Evolutionary conservation across 2,329 filamentous ascomycete genomes (phyloP), one percentile per base, ranked within the genome.

Genomic region (Fusarium circinatum): DNA sequence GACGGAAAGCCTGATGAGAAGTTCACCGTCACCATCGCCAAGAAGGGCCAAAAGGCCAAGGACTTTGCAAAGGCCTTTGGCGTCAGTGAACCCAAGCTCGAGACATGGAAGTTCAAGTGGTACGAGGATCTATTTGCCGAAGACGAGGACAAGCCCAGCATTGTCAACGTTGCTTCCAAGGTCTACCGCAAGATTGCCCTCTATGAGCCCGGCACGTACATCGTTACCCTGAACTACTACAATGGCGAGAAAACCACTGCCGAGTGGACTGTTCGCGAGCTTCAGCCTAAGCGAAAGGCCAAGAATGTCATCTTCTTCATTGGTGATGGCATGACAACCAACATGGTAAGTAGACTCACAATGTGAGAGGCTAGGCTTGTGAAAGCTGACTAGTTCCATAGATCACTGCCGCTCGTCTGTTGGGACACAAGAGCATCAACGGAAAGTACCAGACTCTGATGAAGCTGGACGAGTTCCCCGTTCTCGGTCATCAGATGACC

Each of bases 251-350:
- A 86, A 69, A 96, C 94, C 9, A 89, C 87, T 60, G 94, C 94
- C 26, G 90, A 90, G 76, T 97, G 94, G 94, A 84, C 89, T 26
- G 94, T 97, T 45, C 90, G 93, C 41, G 90, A 93, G 55, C 83
- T 95, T 36, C 87, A 89, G 41, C 87, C 90, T 64, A 86, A 89
- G 81, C 91, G 93, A 83, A 93, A 90, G 84, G 91, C 93, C 44
- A 96, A 95, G 89, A 96, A 96, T 75, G 90, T 96, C 74, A 90
- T 96, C 76, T 87, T 96, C 72, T 97, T 96, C 83, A 94, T 97
- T 73, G 94, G 94, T 80, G 89, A 91, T 75, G 89, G 89, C 68
- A 91, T 91, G 89, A 91, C 89, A 38, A 94, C 92, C 49, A 93
- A 93, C 83, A 93, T 93, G 91, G 83, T 84, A 78, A 61, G 79